phyloP scores from a whole-genome alignment of 2,329 filamentous ascomycete species.

The Pyricularia sp. region DNA sequence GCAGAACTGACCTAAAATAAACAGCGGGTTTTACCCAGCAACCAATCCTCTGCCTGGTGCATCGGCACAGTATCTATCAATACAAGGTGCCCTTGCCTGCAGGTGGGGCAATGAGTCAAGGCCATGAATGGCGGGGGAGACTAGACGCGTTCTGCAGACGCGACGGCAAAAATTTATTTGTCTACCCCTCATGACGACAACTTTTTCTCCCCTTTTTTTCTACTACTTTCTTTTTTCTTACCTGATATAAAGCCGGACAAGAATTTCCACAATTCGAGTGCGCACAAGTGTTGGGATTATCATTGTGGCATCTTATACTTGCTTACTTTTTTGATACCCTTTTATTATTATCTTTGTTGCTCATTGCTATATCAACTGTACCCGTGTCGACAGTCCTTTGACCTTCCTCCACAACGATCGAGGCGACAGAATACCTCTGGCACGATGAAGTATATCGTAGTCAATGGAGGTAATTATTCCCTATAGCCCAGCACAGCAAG shows the following conservation, averaged over 20 bases:
- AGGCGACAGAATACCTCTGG: background rate
- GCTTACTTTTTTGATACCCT: background rate
- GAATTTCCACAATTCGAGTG: background rate
- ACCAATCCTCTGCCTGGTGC: background rate
- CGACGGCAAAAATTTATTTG: background rate
- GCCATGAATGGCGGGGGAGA: background rate
- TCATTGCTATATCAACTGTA: background rate
- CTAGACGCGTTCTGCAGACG: background rate
- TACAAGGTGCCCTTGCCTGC: background rate
- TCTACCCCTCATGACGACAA: conserved; percentile 2
- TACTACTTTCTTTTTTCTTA: background rate
- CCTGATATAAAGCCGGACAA: background rate
- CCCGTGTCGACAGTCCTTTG: background rate
- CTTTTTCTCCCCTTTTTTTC: background rate
- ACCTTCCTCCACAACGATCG: background rate
- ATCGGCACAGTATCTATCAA: background rate
- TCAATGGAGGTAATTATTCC: conserved; percentile 13
- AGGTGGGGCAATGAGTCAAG: background rate
- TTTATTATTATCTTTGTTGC: background rate
- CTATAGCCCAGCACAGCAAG: background rate
- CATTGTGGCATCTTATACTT: background rate
- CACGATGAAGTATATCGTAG: conserved; percentile 17
- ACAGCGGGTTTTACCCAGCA: background rate
- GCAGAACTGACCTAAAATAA: background rate
- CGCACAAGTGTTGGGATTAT: background rate